Conservation (phyloP, 306 rosid species). For the Castanospermum australe region DNA sequence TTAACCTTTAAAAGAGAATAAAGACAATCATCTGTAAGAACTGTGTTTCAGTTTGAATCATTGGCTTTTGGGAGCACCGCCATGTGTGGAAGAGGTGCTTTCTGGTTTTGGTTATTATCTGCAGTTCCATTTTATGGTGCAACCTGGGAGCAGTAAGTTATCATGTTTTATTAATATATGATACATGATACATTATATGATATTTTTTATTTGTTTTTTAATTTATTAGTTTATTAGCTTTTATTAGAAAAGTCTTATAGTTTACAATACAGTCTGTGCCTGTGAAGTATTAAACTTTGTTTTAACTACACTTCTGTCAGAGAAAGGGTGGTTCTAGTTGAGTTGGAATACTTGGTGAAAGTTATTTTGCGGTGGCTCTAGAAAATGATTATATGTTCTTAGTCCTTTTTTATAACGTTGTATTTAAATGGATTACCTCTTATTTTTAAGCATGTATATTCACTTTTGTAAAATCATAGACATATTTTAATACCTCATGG, state of each 20-base stretch:
- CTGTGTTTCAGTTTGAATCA: constrained; percentile 67
- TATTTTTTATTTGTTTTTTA: no score
- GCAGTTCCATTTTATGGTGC: constrained; percentile 90
- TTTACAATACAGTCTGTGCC: neutral
- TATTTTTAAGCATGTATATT: constrained; percentile 1
- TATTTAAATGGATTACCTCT: constrained; percentile 2
- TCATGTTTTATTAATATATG: neutral
- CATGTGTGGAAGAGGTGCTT: constrained; percentile 81
- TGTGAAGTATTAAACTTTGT: neutral
- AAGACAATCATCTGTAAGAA: constrained; percentile 22
- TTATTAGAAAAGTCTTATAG: neutral
- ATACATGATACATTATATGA: neutral
- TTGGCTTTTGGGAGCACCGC: constrained; percentile 95
- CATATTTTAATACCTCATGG: constrained; percentile 6
- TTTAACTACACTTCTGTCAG: neutral
- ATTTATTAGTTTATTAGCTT: neutral
- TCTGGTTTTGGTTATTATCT: constrained; percentile 97
- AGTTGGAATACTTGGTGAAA: neutral
- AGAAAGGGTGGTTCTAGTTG: constrained; percentile 15
- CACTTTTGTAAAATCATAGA: neutral
- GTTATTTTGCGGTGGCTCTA: neutral
- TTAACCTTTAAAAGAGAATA: constrained; percentile 24
- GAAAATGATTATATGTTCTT: constrained; percentile 9
- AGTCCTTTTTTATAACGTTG: neutral
- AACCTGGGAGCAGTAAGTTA: constrained; percentile 97